Evolutionary conservation across 768 basidiomycete genomes (phyloP).

Genomic region (Naganishia friedmannii): DNA sequence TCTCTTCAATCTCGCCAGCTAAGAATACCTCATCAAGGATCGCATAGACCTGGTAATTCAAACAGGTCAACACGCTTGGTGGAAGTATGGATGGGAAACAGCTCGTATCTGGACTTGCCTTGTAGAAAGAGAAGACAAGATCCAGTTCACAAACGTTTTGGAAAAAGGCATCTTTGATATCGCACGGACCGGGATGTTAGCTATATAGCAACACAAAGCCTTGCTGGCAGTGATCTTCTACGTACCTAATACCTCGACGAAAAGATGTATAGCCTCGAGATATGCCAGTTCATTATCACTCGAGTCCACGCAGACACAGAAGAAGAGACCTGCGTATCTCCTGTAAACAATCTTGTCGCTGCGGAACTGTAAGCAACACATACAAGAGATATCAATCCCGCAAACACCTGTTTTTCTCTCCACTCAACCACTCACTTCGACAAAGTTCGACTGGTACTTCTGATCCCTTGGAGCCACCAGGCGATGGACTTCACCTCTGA

Average conservation of each 20-base stretch:
- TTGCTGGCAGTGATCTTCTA: conserved; percentile 11
- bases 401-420: not conserved
- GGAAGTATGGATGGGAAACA: not conserved
- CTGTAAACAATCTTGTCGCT: conserved; percentile 98
- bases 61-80: not conserved
- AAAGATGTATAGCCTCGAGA: conserved; percentile 94
- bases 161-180: conserved; percentile 79
- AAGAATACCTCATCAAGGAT: conserved; percentile 98
- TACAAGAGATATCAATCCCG: not conserved
- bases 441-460: conserved; percentile 98
- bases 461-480: conserved; percentile 94
- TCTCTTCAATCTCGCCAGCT: conserved; percentile 97
- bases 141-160: conserved; percentile 98
- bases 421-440: conserved; percentile 70
- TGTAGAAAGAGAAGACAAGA: conserved; percentile 98
- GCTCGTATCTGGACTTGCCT: conserved; percentile 57
- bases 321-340: conserved; percentile 95
- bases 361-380: conserved; percentile 66
- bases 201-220: not conserved
- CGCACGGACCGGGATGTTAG: not conserved
- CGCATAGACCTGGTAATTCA: conserved; percentile 73
- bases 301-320: conserved; percentile 93
- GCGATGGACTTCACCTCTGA: conserved; percentile 93
- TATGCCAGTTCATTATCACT: conserved; percentile 98
- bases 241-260: conserved; percentile 93